A percentile compares a stretch with the other conserved stretches of the same genome.
These are phyloP conservation scores for Boechera retrofracta DNA, from an alignment of 345 rosid genomes.

Conservation along the genomic window DNA sequence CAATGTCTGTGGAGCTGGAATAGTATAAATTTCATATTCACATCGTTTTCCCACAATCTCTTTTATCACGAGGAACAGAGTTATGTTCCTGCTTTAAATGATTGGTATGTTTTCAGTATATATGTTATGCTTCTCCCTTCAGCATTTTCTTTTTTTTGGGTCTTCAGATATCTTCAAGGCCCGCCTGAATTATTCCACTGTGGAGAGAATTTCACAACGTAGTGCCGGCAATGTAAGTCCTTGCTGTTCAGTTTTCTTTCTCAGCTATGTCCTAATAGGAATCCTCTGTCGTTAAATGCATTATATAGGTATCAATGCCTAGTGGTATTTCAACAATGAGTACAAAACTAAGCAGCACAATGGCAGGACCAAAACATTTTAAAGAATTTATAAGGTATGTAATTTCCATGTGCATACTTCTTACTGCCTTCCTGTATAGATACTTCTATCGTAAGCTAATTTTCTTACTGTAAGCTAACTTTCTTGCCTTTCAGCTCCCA, in stretches of 20 bases:
- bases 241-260: constrained; percentile 2
- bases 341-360: constrained; percentile 47
- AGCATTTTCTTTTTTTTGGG: constrained; percentile 15
- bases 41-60: neutral
- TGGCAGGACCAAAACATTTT: constrained; percentile 45
- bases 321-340: constrained; percentile 47
- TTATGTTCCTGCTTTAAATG: neutral
- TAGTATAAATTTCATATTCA: neutral
- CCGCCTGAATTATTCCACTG: constrained; percentile 35
- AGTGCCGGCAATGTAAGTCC: constrained; percentile 53
- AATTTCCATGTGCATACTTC: neutral
- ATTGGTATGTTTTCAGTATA: neutral
- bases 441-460: neutral
- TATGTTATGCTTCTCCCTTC: constrained; percentile 2
- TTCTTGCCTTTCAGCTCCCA: constrained; percentile 56
- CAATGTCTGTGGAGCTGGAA: neutral
- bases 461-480: constrained; percentile 24
- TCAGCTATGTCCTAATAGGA: neutral
- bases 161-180: constrained; percentile 58
- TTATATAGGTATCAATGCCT: constrained; percentile 51
- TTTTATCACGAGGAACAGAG: neutral
- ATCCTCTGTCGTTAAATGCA: constrained; percentile 13
- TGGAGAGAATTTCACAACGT: constrained; percentile 47
- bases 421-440: constrained; percentile 13
- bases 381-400: constrained; percentile 50